Base-by-base conservation (phyloP, 805 yeast genomes). In the Candida parachauliodes region DNA sequence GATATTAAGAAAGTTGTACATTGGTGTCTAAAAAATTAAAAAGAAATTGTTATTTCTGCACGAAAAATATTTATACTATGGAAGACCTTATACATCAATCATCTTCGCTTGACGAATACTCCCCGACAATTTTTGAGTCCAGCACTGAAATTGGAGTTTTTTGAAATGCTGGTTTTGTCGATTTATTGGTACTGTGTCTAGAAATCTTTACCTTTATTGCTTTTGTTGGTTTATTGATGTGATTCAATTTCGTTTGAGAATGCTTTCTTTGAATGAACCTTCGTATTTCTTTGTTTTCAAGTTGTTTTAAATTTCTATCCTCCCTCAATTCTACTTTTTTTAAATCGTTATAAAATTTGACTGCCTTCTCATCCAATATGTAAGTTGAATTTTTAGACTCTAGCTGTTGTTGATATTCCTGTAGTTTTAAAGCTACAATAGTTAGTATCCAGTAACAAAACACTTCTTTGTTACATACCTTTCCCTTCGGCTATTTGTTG, bases 401-500 rank as follows among this genome's bases (percentile, higher is more conserved):
- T 18, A 62, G 32, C 32, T 51, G 47, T 23, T 51, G 48, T 40
- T 57, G 59, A 38, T 38, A 41, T 23, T 41, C 43, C n/a, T 34
- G 31, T 11, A 32, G 19, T 27, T 25, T 33, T 22, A 37, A 27
- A 19, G 32, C 42, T 43, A 15, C 5, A 25, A 8, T 22, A 28
- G 17, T 24, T 14, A 6, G 23, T 28, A 16, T 16, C 6, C 9
- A 28, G 16, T 19, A 28, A 24, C 18, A 22, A 20, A 16, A 19
- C 7, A 31, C n/a, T n/a, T n/a, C 25, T 23, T 25, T 8, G 5
- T 19, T 27, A 59, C 68, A 36, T 54, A 61, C 68, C 62, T 52
- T 64, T 55, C 35, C 63, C 57, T 32, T 65, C 72, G 23, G 56
- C 52, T 18, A 71, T 46, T 47, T 72, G 77, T 16, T 70, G 68